Base-by-base conservation (phyloP, 1,284 basidiomycete species). In the Acaromyces ingoldii region DNA sequence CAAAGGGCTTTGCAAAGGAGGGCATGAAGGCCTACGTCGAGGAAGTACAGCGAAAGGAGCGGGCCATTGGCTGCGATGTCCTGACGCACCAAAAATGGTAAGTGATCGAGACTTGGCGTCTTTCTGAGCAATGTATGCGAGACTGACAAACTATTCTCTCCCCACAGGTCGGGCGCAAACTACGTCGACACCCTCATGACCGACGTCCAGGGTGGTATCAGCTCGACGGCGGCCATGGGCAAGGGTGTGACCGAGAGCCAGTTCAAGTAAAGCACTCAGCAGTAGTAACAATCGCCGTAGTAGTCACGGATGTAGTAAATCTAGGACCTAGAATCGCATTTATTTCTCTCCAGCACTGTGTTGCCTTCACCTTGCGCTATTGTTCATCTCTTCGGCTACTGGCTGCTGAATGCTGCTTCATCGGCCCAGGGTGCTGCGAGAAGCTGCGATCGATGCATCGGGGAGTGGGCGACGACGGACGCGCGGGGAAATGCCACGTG, bases 141-240 rank as follows among this genome's bases (percentile, higher is more conserved):
- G 24, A 41, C 17, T 10, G 24, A 11, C 11, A 11, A 11, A 11
- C 11, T 9, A 17, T 41, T 9, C 11, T 11, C 73, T 56, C 67
- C 62, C 49, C 64, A 91, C 86, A 95, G 91, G 91, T 89, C 86
- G 58, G 91, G 91, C 39, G 91, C 88, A 15, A 89, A 93, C 76
- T 92, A 89, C 72, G 86, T 89, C 44, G 91, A 96, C 77, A 85
- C 84, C 62, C 78, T 93, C 61, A 83, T 95, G 78, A 91, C 90
- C 83, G 91, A 91, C 6, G 88, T 93, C 42, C 92, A 90, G 34
- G 91, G 91, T 38, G 91, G 91, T 57, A 82, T 95, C 19, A 19
- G 19, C 56, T 91, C 89, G n/a, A 96, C 91, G 11, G 84, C 91
- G 9, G 91, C 92, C 17, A 95, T 96, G 91, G 91, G 91, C 55